These are phyloP conservation scores for Ramaria sp. DNA, from an alignment of 768 basidiomycete genomes.

Conservation along the genomic window DNA sequence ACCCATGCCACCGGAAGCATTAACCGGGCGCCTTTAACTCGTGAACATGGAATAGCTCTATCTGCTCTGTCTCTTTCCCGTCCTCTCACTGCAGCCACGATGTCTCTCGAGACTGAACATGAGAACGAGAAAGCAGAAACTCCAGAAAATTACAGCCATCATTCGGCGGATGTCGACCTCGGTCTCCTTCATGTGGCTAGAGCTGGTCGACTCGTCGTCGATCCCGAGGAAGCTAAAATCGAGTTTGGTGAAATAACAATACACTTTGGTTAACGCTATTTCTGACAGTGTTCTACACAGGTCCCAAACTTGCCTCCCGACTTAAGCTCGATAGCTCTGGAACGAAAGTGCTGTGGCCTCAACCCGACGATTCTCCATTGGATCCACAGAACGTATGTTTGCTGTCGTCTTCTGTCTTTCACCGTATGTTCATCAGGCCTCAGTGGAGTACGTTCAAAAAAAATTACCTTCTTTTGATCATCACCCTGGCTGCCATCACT, in stretches of 20 bases:
- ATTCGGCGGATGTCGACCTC: conserved; percentile 23
- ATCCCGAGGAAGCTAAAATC: conserved; percentile 53
- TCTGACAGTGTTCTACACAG: background rate
- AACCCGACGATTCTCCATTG: conserved; percentile 48
- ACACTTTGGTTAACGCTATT: background rate
- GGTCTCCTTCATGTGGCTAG: conserved; percentile 37
- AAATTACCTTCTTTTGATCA: conserved; percentile 43
- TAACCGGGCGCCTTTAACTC: too few species aligned
- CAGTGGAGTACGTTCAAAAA: conserved; percentile 46
- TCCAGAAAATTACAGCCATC: too few species aligned
- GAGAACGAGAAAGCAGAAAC: too few species aligned
- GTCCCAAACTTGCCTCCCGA: conserved; percentile 29
- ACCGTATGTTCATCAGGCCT: conserved; percentile 11
- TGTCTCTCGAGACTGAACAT: too few species aligned
- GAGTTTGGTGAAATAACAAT: conserved; percentile 39
- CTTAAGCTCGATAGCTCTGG: conserved; percentile 51
- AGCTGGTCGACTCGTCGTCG: conserved; percentile 50
- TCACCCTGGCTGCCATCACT: conserved; percentile 53
- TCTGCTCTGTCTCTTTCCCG: too few species aligned
- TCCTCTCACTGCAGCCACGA: too few species aligned
- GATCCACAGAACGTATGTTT: conserved; percentile 51
- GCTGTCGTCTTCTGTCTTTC: too few species aligned
- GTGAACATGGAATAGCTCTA: too few species aligned
- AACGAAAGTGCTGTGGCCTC: conserved; percentile 56
- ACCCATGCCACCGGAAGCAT: too few species aligned